phyloP scores from a whole-genome alignment of 495 filamentous ascomycete species.

The Penicillium verhagenii region DNA sequence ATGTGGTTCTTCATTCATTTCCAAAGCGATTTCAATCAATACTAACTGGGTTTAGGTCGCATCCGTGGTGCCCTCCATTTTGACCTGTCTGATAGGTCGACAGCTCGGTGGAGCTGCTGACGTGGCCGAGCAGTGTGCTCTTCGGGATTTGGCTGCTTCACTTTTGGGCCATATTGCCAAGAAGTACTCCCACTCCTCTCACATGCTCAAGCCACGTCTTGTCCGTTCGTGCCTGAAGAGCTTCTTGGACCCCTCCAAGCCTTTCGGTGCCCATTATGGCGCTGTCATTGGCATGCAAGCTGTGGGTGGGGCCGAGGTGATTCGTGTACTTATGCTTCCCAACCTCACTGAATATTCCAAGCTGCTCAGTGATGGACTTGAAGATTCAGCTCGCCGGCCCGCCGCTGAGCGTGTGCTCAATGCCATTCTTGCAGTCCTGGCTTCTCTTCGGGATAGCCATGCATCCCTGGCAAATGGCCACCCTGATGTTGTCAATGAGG shows the following conservation, averaged over 20 bases:
- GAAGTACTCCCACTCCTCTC: conserved; percentile 72
- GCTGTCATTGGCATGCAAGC: conserved; percentile 74
- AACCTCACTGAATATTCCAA: conserved; percentile 77
- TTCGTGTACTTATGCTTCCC: conserved; percentile 77
- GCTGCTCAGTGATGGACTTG: conserved; percentile 66
- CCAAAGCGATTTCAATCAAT: not conserved
- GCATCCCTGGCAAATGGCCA: conserved; percentile 43
- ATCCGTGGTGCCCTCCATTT: conserved; percentile 80
- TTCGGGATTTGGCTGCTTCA: conserved; percentile 80
- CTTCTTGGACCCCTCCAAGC: conserved; percentile 80
- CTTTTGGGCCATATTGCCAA: conserved; percentile 69
- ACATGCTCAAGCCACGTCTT: conserved; percentile 80
- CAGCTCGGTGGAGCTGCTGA: conserved; percentile 63
- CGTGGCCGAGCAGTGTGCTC: conserved; percentile 65
- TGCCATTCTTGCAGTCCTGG: conserved; percentile 60
- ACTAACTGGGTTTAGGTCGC: conserved; percentile 45
- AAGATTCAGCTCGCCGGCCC: conserved; percentile 46
- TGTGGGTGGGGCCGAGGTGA: conserved; percentile 73
- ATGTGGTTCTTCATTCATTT: not conserved
- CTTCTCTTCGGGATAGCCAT: conserved; percentile 41
- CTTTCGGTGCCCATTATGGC: conserved; percentile 80
- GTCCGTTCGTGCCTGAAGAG: conserved; percentile 85
- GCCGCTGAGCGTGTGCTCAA: conserved; percentile 64
- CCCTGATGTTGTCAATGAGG: conserved; percentile 44
- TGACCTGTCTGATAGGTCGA: conserved; percentile 88